Evolutionary conservation across 2,329 filamentous ascomycete species (phyloP).

Genomic region (Diplodia mutila): DNA sequence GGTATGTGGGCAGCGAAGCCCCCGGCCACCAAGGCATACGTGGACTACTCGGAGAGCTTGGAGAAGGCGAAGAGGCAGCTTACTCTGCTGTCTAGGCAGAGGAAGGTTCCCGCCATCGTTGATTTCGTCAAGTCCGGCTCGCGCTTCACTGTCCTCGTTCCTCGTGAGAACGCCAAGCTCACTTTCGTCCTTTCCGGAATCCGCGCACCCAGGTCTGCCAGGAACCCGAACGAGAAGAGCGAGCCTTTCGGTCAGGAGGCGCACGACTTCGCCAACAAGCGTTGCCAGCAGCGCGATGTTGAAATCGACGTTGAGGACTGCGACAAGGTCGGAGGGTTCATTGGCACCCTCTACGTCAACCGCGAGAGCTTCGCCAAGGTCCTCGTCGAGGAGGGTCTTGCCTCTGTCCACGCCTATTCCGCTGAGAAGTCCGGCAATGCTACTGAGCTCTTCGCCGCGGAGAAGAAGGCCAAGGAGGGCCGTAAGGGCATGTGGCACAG

Average conservation of each 20-base stretch:
- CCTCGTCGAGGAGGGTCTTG: conserved; percentile 90
- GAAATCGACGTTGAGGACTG: conserved; percentile 94
- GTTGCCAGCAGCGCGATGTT: conserved; percentile 91
- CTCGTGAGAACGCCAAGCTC: conserved; percentile 90
- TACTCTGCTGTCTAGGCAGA: conserved; percentile 83
- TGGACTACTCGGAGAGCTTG: conserved; percentile 87
- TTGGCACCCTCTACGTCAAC: conserved; percentile 90
- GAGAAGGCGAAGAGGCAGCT: conserved; percentile 97
- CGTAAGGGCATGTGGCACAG: conserved; percentile 90
- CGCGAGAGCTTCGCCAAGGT: conserved; percentile 94
- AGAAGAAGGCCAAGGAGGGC: conserved; percentile 85
- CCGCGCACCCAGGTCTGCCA: conserved; percentile 83
- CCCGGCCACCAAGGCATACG: conserved; percentile 78
- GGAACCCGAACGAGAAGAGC: conserved; percentile 76
- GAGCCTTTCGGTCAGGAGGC: conserved; percentile 97
- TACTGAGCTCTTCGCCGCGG: conserved; percentile 82
- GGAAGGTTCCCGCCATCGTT: conserved; percentile 88
- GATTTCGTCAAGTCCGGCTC: conserved; percentile 98
- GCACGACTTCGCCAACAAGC: conserved; percentile 83
- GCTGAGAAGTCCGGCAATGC: conserved; percentile 94
- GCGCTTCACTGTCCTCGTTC: conserved; percentile 88
- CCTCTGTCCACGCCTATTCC: conserved; percentile 90
- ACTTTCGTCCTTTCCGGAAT: conserved; percentile 95
- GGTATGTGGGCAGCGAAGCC: conserved; percentile 95
- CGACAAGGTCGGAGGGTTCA: conserved; percentile 97